These are phyloP conservation scores for Colletotrichum kahawae DNA, from an alignment of 2,329 filamentous ascomycete species.

Conservation along the genomic window DNA sequence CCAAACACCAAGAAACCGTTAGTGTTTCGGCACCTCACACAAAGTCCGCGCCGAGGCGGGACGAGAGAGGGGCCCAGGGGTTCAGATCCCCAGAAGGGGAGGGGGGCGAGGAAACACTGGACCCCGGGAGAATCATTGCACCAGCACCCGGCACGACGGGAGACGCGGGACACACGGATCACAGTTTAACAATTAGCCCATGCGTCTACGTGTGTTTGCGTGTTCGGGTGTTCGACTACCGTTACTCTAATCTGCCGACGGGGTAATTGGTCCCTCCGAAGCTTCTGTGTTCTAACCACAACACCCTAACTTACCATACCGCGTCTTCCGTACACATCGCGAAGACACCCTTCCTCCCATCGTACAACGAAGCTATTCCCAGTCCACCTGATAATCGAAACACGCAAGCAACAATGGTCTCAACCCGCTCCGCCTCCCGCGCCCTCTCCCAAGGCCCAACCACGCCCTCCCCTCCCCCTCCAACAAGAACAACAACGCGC, in stretches of 20 bases:
- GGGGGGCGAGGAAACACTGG: not conserved
- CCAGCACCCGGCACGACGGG: not conserved
- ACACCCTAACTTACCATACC: not conserved
- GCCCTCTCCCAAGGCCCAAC: constrained; percentile 27
- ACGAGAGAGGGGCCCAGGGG: not conserved
- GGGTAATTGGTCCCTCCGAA: not conserved
- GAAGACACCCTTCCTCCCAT: not conserved
- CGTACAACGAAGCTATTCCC: not conserved
- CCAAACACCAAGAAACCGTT: not conserved
- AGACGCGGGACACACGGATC: not conserved
- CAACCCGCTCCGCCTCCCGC: constrained; percentile 40
- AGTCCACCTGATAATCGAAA: not conserved
- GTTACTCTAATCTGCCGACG: not conserved
- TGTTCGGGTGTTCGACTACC: not conserved
- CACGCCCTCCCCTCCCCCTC: constrained; percentile 23
- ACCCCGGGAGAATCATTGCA: not conserved
- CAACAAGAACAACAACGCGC: not conserved
- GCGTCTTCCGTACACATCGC: not conserved
- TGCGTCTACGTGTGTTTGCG: not conserved
- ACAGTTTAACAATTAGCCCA: not conserved
- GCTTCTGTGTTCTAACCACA: not conserved
- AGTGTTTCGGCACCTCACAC: not conserved
- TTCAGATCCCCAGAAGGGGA: not conserved
- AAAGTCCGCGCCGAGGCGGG: not conserved
- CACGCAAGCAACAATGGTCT: constrained; percentile 36